These are phyloP conservation scores for Tympanopsis confertula DNA, from an alignment of 2,329 filamentous ascomycete genomes.

Conservation along the genomic window DNA sequence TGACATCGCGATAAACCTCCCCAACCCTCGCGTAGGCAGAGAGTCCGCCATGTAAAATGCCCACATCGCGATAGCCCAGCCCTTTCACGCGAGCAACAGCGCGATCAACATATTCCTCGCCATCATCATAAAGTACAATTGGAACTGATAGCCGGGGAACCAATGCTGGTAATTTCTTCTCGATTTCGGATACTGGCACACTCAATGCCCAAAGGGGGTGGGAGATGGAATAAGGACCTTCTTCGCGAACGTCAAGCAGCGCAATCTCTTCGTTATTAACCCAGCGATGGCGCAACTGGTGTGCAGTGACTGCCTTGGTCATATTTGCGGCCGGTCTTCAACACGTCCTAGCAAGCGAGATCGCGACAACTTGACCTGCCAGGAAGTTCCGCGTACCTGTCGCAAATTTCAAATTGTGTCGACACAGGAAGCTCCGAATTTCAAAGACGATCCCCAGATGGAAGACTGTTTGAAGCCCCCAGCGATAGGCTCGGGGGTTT, in stretches of 20 bases:
- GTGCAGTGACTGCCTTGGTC: slow-evolving; percentile 10
- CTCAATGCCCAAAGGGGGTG: slow-evolving; percentile 15
- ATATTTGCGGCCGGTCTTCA: slow-evolving; percentile 7
- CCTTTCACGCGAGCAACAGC: slow-evolving; percentile 9
- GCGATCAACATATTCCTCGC: slow-evolving; percentile 12
- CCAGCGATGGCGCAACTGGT: slow-evolving; percentile 12
- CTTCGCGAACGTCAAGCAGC: slow-evolving; percentile 17
- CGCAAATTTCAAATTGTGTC: no score
- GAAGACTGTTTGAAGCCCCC: no score
- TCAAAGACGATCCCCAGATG: no score
- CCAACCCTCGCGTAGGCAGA: slow-evolving; percentile 11
- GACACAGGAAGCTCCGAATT: no score
- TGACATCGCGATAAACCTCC: slow-evolving; percentile 17
- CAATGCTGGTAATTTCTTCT: slow-evolving; percentile 11
- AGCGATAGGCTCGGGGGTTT: no score
- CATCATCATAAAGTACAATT: slow-evolving; percentile 15
- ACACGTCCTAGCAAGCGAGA: no score
- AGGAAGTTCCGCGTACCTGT: no score
- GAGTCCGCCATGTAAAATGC: slow-evolving; percentile 13
- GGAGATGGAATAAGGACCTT: slow-evolving; percentile 14
- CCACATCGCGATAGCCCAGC: slow-evolving; percentile 12
- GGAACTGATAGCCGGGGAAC: slow-evolving; percentile 13
- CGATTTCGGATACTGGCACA: slow-evolving; percentile 15
- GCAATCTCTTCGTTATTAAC: slow-evolving; percentile 11
- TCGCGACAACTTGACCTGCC: no score